Percentiles rank a stretch among this genome's conserved stretches.
phyloP scores from a whole-genome alignment of 208 protist species.

The Acanthamoeba divionensis region DNA sequence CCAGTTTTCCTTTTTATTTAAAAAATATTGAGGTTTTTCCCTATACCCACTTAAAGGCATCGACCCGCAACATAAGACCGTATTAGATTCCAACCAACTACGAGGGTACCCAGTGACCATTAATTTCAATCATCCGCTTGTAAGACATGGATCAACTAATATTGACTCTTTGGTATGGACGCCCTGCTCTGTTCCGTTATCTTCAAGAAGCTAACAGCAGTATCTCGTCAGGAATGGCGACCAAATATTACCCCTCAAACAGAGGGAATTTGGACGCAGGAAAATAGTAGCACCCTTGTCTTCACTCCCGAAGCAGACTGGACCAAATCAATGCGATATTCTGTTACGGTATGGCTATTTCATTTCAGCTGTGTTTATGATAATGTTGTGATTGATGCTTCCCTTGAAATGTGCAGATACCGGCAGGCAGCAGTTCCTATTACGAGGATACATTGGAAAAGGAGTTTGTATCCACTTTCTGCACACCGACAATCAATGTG shows the following conservation, averaged over 20 bases:
- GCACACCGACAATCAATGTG: not conserved
- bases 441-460: not conserved
- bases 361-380: not conserved
- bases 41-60: not conserved
- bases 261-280: not conserved
- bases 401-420: not conserved
- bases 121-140: not conserved
- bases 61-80: not conserved
- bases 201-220: too few species aligned
- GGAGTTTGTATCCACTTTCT: not conserved
- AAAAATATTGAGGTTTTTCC: not conserved
- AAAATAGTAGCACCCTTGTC: not conserved
- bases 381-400: not conserved
- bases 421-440: not conserved
- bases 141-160: not conserved
- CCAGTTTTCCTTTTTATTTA: not conserved
- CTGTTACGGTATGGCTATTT: not conserved
- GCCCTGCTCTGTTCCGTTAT: too few species aligned
- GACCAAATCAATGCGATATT: not conserved
- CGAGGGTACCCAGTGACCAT: not conserved
- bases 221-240: too few species aligned
- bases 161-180: not conserved
- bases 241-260: not conserved
- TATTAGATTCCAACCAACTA: not conserved
- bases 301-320: not conserved